These are phyloP conservation scores for Inonotus hispidus DNA, from an alignment of 1,284 basidiomycete species.

Conservation along the genomic window DNA sequence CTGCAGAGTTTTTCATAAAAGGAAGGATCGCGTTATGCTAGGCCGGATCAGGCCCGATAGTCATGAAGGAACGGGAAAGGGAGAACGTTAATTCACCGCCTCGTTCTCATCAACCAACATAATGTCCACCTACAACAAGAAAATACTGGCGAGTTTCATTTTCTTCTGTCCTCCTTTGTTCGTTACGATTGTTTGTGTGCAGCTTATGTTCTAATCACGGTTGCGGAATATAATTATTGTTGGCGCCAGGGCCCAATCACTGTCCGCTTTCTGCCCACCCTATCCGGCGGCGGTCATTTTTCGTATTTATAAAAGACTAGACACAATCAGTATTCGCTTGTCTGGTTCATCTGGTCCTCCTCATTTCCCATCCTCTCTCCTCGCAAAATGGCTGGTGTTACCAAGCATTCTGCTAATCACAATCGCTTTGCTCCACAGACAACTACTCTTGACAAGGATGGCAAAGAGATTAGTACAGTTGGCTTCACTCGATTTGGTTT, in stretches of 20 bases:
- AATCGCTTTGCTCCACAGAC: constrained; percentile 35
- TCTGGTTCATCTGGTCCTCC: not conserved
- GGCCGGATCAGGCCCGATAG: not conserved
- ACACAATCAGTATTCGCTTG: not conserved
- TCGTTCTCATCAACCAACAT: not conserved
- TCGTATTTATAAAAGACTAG: not conserved
- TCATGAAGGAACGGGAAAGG: not conserved
- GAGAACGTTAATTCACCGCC: not conserved
- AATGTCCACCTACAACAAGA: too few relatives aligned
- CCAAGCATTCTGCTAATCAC: constrained; percentile 13
- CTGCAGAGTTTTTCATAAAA: not conserved
- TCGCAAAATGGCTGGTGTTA: constrained; percentile 10
- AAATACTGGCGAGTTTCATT: too few relatives aligned
- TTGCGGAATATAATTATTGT: not conserved
- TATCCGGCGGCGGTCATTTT: not conserved
- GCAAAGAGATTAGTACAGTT: constrained; percentile 70
- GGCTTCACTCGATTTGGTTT: constrained; percentile 84
- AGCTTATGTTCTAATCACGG: not conserved
- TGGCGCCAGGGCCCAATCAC: not conserved
- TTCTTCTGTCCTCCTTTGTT: not conserved
- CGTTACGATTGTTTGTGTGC: too few relatives aligned
- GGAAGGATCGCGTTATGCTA: not conserved
- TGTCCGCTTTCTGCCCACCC: not conserved
- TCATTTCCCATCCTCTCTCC: constrained; percentile 3
- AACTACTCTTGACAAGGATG: constrained; percentile 64